Evolutionary conservation across 2,329 filamentous ascomycete species (phyloP), one percentile per base, ranked within the genome.

Genomic region (Fusarium albosuccineum): DNA sequence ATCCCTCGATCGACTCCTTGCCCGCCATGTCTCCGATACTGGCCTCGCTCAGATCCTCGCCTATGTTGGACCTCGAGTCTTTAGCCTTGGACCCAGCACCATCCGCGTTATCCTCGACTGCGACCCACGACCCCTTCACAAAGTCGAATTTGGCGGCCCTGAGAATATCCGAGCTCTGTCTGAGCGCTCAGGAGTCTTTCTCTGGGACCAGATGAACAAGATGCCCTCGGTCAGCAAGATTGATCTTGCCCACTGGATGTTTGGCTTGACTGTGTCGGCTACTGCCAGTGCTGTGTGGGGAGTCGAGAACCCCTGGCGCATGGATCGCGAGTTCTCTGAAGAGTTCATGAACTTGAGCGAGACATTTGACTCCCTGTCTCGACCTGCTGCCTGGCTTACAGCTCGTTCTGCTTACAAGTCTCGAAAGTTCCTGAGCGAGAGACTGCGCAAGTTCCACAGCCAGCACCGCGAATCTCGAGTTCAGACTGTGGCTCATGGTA

Each of bases 261-360:
- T 77, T 55, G 66, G 72, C 11, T 22, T 75, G 39, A 70, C 74
- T 5, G 71, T 74, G 8, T 70, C 74, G n/a, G 73, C 74, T n/a
- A 71, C 75, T 8, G 75, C 75, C 1, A 75, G 64, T 34, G 73
- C 75, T 17, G 72, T 76, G 17, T 77, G 75, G 75, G 75, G 75
- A 5, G 63, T 67, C 4, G 52, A 69, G 34, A 77, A 77, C 50
- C 75, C 75, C 4, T 77, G 74, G 74, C 67, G 72, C 3, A 70
- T 73, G 60, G 74, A 77, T 17, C 56, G 57, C 6, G 73, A 77
- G 48, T 77, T 77, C 44, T 64, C 73, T 2, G 62, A 72, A 11
- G 72, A 75, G 26, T 77, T 76, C 55, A 74, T 76, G 67, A 71
- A 71, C 49, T 57, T 77, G 9, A 74, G 71, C 42, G 73, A 76